phyloP scores from a whole-genome alignment of 176 grass and related monocot genomes.

The Urochloa ruziziensis region DNA sequence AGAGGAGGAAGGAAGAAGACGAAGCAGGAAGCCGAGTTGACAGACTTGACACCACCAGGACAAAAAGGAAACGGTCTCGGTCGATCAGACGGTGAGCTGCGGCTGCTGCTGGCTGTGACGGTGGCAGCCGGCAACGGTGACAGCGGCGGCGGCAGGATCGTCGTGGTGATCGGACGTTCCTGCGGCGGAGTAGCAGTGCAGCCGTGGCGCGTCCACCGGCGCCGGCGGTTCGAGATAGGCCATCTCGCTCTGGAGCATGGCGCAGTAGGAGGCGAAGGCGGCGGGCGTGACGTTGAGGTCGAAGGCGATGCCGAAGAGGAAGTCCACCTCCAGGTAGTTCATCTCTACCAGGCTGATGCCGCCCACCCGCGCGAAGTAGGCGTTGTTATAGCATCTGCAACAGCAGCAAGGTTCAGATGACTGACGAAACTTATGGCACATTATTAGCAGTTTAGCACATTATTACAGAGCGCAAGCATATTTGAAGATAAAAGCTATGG shows the following conservation, averaged over 20 bases:
- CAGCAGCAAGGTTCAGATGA: neutral
- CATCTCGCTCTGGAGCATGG: constrained; percentile 83
- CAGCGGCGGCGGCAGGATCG: neutral
- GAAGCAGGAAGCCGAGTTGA: constrained; percentile 1
- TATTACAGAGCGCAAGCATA: neutral
- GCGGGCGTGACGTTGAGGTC: constrained; percentile 88
- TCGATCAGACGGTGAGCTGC: constrained; percentile 71
- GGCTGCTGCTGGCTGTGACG: constrained; percentile 50
- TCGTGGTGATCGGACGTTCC: constrained; percentile 64
- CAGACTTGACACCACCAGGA: constrained; percentile 23
- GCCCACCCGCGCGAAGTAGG: constrained; percentile 97
- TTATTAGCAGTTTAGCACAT: no score
- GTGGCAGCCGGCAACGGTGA: constrained; percentile 21
- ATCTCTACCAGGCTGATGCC: constrained; percentile 94
- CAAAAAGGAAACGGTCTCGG: neutral
- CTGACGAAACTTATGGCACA: neutral
- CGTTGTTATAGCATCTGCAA: constrained; percentile 94
- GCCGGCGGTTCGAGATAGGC: constrained; percentile 54
- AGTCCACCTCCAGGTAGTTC: constrained; percentile 97
- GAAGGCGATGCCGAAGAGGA: constrained; percentile 91
- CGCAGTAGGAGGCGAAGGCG: constrained; percentile 79
- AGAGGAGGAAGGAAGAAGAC: neutral
- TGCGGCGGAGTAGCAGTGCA: constrained; percentile 35
- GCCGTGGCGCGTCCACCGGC: constrained; percentile 27
- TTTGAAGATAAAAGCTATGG: neutral